phyloP scores from a whole-genome alignment of 2,329 filamentous ascomycete genomes.

The Incumbomyces lentus region DNA sequence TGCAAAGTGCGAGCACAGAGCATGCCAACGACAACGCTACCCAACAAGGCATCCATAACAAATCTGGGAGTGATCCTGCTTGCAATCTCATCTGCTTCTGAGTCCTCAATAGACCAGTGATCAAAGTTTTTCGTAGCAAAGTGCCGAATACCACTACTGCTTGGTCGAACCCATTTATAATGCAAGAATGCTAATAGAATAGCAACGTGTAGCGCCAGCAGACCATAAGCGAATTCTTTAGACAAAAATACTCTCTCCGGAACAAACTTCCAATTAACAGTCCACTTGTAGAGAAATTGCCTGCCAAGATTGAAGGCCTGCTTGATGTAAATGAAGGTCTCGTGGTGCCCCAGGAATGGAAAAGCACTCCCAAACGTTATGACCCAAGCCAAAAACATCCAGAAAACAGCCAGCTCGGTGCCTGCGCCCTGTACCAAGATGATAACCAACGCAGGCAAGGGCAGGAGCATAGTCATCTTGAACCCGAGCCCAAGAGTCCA shows the following conservation, averaged over 20 bases:
- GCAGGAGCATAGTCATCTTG: conserved; percentile 86
- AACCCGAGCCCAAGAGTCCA: conserved; percentile 77
- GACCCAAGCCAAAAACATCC: conserved; percentile 62
- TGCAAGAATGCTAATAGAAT: conserved; percentile 58
- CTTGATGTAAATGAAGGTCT: conserved; percentile 49
- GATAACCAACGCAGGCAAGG: conserved; percentile 68
- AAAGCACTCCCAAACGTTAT: conserved; percentile 52
- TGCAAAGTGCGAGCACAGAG: conserved; percentile 80
- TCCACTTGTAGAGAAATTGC: conserved; percentile 94
- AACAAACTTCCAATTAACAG: conserved; percentile 97
- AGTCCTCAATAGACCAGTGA: conserved; percentile 21
- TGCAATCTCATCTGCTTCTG: conserved; percentile 40
- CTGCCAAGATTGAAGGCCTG: conserved; percentile 85
- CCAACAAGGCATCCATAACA: conserved; percentile 65
- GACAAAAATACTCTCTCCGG: conserved; percentile 71
- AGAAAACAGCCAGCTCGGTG: conserved; percentile 52
- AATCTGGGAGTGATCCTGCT: conserved; percentile 58
- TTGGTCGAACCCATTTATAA: conserved; percentile 62
- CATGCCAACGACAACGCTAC: conserved; percentile 67
- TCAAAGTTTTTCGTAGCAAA: conserved; percentile 42
- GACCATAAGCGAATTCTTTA: conserved; percentile 53
- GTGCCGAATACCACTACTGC: conserved; percentile 44
- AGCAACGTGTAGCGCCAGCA: conserved; percentile 55
- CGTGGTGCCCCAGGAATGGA: conserved; percentile 8
- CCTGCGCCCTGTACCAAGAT: conserved; percentile 66